Evolutionary conservation across 805 yeast species (phyloP).

Genomic region (Lachancea nothofagi): DNA sequence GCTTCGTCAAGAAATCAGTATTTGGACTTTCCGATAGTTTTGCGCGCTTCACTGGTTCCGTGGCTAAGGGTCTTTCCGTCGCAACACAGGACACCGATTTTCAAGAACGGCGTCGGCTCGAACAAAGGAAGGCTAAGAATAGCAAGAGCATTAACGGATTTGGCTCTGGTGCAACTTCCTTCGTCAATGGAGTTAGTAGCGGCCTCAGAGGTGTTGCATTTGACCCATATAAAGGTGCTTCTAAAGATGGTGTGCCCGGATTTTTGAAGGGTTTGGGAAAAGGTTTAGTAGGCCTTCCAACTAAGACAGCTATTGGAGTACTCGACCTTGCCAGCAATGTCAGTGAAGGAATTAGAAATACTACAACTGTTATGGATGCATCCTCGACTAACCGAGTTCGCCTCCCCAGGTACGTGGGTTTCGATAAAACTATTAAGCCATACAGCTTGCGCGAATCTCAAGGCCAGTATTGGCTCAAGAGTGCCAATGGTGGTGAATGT

Average conservation of each 20-base stretch:
- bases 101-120: slow-evolving; percentile 74
- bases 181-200: slow-evolving; percentile 78
- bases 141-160: slow-evolving; percentile 81
- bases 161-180: slow-evolving; percentile 80
- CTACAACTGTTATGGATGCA: slow-evolving; percentile 83
- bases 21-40: slow-evolving; percentile 93
- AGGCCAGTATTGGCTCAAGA: slow-evolving; percentile 89
- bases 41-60: slow-evolving; percentile 86
- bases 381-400: slow-evolving; percentile 75
- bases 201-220: slow-evolving; percentile 87
- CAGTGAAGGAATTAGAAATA: slow-evolving; percentile 88
- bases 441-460: slow-evolving; percentile 80
- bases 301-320: slow-evolving; percentile 92
- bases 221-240: slow-evolving; percentile 87
- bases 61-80: slow-evolving; percentile 89
- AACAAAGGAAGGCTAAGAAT: slow-evolving; percentile 72
- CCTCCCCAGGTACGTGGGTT: slow-evolving; percentile 69
- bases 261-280: slow-evolving; percentile 91
- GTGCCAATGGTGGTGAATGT: slow-evolving; percentile 73
- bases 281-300: slow-evolving; percentile 93
- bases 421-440: slow-evolving; percentile 68
- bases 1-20: slow-evolving; percentile 89
- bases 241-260: slow-evolving; percentile 84
- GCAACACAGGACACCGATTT: slow-evolving; percentile 83
- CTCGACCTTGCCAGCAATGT: slow-evolving; percentile 89